Evolutionary conservation across 2,329 filamentous ascomycete genomes (phyloP).

Genomic region (Cordyceps cateniannulata): DNA sequence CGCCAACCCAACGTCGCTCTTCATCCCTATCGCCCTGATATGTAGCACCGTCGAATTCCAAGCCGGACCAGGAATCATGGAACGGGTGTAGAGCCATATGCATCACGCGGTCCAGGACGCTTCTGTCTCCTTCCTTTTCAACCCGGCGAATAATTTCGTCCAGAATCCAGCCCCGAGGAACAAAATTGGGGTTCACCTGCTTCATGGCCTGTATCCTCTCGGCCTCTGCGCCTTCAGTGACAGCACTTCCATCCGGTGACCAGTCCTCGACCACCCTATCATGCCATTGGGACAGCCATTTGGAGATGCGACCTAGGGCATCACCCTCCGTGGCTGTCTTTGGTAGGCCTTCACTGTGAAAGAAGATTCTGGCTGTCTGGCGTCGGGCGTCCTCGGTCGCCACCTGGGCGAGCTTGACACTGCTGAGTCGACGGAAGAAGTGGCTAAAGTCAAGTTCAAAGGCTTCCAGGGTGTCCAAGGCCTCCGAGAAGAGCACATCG

Average conservation of each 20-base stretch:
- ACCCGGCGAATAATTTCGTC: conserved; percentile 89
- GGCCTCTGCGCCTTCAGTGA: conserved; percentile 42
- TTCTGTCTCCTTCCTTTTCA: conserved; percentile 74
- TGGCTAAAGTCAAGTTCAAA: conserved; percentile 89
- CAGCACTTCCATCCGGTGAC: conserved; percentile 41
- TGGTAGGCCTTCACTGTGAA: conserved; percentile 66
- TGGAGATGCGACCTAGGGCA: conserved; percentile 59
- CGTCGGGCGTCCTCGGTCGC: conserved; percentile 57
- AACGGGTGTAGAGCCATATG: conserved; percentile 81
- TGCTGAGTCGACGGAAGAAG: conserved; percentile 76
- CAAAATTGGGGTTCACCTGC: conserved; percentile 83
- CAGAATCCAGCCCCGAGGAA: conserved; percentile 84
- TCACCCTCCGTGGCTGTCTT: conserved; percentile 53
- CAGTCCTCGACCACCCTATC: conserved; percentile 69
- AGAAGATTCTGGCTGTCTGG: conserved; percentile 64
- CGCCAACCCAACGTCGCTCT: conserved; percentile 76
- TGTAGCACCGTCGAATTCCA: conserved; percentile 38
- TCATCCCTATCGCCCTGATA: conserved; percentile 60
- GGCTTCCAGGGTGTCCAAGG: conserved; percentile 74
- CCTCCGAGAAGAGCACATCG: conserved; percentile 69
- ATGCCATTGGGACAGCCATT: conserved; percentile 79
- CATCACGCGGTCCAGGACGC: conserved; percentile 72
- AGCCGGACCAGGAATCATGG: conserved; percentile 64
- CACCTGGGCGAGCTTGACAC: conserved; percentile 55
- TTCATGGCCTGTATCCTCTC: conserved; percentile 71